Evolutionary conservation across 345 rosid species (phyloP).

Genomic region (Toxicodendron radicans): DNA sequence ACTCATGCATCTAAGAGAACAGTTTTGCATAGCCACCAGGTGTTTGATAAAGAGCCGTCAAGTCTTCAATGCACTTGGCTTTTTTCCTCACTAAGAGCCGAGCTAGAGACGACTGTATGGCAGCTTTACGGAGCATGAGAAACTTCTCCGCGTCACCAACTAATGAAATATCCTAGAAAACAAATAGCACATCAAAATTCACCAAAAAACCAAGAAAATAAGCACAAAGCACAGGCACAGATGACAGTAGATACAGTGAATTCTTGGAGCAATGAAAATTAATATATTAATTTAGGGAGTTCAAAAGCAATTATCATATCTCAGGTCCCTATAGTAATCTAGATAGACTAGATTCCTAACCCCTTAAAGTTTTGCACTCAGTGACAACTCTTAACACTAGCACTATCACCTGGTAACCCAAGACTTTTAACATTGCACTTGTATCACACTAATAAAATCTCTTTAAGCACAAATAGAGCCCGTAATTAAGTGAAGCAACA

Average conservation of each 20-base stretch:
- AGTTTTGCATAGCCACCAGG: conserved; percentile 41
- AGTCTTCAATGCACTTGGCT: conserved; percentile 51
- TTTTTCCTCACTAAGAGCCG: conserved; percentile 64
- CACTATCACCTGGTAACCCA: not conserved
- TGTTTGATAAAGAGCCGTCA: conserved; percentile 50
- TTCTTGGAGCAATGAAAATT: not conserved
- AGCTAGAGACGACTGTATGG: conserved; percentile 57
- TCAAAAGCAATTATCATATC: not conserved
- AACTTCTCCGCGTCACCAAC: conserved; percentile 83
- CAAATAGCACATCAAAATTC: conserved; percentile 19
- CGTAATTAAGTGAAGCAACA: not conserved
- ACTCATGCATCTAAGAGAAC: conserved; percentile 2
- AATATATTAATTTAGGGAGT: not conserved
- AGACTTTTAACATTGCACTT: not conserved
- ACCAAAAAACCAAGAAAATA: conserved; percentile 7
- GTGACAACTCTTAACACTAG: not conserved
- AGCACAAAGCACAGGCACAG: not conserved
- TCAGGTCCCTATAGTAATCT: not conserved
- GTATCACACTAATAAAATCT: not conserved
- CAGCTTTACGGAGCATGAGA: conserved; percentile 49
- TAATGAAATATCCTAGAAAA: conserved; percentile 51
- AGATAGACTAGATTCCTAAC: not conserved
- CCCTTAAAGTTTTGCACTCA: not conserved
- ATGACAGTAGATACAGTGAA: not conserved
- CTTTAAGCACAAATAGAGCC: not conserved